These are phyloP conservation scores for Ganoderma sinense DNA, from an alignment of 1,284 basidiomycete species.

Conservation along the genomic window DNA sequence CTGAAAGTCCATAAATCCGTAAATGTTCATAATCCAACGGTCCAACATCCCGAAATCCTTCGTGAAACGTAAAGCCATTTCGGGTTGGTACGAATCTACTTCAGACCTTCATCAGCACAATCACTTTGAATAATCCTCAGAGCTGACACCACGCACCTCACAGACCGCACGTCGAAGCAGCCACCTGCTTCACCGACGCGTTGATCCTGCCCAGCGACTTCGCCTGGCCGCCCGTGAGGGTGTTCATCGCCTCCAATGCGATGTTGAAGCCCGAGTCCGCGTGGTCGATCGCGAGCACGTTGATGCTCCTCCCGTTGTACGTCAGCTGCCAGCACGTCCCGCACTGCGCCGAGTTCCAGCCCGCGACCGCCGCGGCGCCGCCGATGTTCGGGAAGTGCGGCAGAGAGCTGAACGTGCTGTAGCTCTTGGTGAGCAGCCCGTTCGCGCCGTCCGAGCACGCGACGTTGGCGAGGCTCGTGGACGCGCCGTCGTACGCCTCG, in stretches of 20 bases:
- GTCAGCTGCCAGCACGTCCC: slow-evolving; percentile 56
- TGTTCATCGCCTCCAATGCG: slow-evolving; percentile 41
- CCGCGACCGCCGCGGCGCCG: slow-evolving; percentile 48
- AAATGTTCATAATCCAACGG: background rate
- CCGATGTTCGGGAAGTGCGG: slow-evolving; percentile 61
- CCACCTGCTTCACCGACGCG: slow-evolving; percentile 36
- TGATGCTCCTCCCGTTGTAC: slow-evolving; percentile 47
- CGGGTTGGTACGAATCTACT: background rate
- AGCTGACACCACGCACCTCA: slow-evolving; percentile 21
- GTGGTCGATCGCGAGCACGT: slow-evolving; percentile 51
- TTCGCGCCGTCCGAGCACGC: slow-evolving; percentile 58
- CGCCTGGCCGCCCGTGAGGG: slow-evolving; percentile 37
- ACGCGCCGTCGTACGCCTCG: slow-evolving; percentile 49
- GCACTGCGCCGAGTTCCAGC: slow-evolving; percentile 51
- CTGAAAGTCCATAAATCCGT: background rate
- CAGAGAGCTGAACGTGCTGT: slow-evolving; percentile 53
- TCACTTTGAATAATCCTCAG: background rate
- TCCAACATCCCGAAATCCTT: background rate
- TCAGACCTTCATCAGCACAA: background rate
- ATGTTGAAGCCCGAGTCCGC: slow-evolving; percentile 49
- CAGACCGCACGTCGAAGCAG: slow-evolving; percentile 36
- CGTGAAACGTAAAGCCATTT: background rate
- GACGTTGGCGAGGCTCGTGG: slow-evolving; percentile 43
- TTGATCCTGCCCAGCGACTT: slow-evolving; percentile 34
- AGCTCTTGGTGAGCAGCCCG: slow-evolving; percentile 53